These are phyloP conservation scores for Penicillium verrucosum DNA, from an alignment of 2,329 filamentous ascomycete species.

Conservation along the genomic window DNA sequence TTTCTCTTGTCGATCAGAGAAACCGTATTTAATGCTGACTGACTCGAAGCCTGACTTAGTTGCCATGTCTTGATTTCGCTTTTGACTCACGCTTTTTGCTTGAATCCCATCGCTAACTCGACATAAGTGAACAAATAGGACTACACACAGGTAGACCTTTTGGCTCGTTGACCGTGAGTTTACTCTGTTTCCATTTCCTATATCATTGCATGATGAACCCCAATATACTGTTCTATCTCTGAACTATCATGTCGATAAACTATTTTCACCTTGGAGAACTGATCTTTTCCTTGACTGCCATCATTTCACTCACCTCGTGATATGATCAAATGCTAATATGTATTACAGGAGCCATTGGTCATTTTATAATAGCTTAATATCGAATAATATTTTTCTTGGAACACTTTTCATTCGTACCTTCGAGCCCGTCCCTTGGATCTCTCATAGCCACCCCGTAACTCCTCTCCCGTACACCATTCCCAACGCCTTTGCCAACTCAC, in stretches of 20 bases:
- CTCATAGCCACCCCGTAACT: neutral
- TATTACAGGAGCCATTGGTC: slow-evolving; percentile 8
- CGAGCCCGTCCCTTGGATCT: neutral
- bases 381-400: neutral
- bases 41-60: slow-evolving; percentile 41
- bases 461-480: too few species aligned
- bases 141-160: slow-evolving; percentile 1
- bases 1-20: slow-evolving; percentile 3
- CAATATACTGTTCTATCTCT: slow-evolving; percentile 62
- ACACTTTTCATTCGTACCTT: neutral
- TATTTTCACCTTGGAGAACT: slow-evolving; percentile 65
- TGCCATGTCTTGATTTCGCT: slow-evolving; percentile 33
- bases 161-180: slow-evolving; percentile 24
- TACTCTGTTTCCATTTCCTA: slow-evolving; percentile 6
- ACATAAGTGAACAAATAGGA: slow-evolving; percentile 21
- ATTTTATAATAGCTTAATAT: neutral
- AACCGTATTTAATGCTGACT: slow-evolving; percentile 31
- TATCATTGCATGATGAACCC: slow-evolving; percentile 54
- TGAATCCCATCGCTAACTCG: slow-evolving; percentile 30
- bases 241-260: slow-evolving; percentile 59
- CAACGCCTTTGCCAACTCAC: too few species aligned
- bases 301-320: slow-evolving; percentile 10
- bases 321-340: slow-evolving; percentile 27
- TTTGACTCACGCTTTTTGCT: slow-evolving; percentile 22
- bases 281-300: slow-evolving; percentile 35